A percentile compares a stretch with the other conserved stretches of the same genome.
Conservation (phyloP, 1,139 yeast species). For the Pichia sp. region DNA sequence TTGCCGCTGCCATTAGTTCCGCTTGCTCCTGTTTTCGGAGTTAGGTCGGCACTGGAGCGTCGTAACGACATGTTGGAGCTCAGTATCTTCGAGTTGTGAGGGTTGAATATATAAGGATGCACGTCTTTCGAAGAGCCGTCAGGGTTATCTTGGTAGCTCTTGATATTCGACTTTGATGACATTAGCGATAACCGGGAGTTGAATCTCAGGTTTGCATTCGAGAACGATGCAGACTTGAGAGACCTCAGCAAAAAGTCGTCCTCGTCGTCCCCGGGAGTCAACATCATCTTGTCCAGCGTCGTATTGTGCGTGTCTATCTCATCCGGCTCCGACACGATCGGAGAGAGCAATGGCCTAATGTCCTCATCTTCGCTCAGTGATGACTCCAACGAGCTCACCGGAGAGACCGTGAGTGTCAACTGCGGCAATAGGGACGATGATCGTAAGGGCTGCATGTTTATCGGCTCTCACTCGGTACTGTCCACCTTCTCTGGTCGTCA, state of each 20-base stretch:
- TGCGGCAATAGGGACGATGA: background rate
- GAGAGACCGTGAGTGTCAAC: background rate
- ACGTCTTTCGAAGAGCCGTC: background rate
- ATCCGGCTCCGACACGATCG: constrained; percentile 17
- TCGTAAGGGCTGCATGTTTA: background rate
- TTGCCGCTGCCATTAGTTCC: too few relatives aligned
- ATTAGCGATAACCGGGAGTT: constrained; percentile 6
- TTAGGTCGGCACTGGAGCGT: background rate
- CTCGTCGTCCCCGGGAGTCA: constrained; percentile 14
- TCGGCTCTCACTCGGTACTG: background rate
- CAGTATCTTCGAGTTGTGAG: constrained; percentile 2
- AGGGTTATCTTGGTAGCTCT: constrained; percentile 15
- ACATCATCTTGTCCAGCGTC: constrained; percentile 2
- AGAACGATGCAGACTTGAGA: constrained; percentile 10
- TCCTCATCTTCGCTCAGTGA: constrained; percentile 8
- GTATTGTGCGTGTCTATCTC: constrained; percentile 6
- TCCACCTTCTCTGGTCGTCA: background rate
- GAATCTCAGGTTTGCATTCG: constrained; percentile 5
- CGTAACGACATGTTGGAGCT: background rate
- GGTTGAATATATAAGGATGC: constrained; percentile 12
- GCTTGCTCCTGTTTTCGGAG: background rate
- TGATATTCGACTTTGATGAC: constrained; percentile 9
- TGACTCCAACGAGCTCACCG: constrained; percentile 6
- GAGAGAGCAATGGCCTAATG: constrained; percentile 17
- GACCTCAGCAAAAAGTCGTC: constrained; percentile 17